These are phyloP conservation scores for Cladophialophora psammophila DNA, from an alignment of 2,329 filamentous ascomycete genomes.

Conservation along the genomic window DNA sequence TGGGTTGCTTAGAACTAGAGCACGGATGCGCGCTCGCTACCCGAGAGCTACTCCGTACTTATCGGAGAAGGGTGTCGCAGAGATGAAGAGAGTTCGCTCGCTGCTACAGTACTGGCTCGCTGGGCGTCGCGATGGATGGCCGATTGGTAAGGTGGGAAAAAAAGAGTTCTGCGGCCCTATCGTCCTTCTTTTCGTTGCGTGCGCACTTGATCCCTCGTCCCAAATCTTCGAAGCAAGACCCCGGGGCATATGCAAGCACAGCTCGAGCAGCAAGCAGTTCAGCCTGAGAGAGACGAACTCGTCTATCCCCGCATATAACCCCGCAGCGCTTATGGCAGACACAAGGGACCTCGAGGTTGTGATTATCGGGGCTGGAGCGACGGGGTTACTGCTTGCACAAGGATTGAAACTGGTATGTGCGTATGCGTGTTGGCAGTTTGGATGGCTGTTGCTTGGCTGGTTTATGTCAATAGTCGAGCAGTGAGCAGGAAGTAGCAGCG, in stretches of 20 bases:
- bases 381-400: conserved; percentile 31
- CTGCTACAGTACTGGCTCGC: not conserved
- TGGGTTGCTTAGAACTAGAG: not conserved
- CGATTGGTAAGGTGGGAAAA: too few relatives aligned
- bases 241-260: too few relatives aligned
- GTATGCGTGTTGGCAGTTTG: too few relatives aligned
- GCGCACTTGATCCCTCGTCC: too few relatives aligned
- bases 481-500: too few relatives aligned
- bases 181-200: too few relatives aligned
- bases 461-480: too few relatives aligned
- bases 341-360: conserved; percentile 16
- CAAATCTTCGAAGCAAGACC: too few relatives aligned
- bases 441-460: too few relatives aligned
- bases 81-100: too few relatives aligned
- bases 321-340: not conserved
- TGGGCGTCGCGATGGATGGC: not conserved
- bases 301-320: not conserved
- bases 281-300: not conserved
- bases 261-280: not conserved
- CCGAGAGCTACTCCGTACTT: not conserved
- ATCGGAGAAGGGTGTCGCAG: not conserved
- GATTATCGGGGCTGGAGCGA: conserved; percentile 26
- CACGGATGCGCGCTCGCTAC: not conserved
- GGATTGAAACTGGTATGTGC: conserved; percentile 29
- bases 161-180: too few relatives aligned